phyloP scores from a whole-genome alignment of 2,329 filamentous ascomycete species.

The Claviceps sp. region DNA sequence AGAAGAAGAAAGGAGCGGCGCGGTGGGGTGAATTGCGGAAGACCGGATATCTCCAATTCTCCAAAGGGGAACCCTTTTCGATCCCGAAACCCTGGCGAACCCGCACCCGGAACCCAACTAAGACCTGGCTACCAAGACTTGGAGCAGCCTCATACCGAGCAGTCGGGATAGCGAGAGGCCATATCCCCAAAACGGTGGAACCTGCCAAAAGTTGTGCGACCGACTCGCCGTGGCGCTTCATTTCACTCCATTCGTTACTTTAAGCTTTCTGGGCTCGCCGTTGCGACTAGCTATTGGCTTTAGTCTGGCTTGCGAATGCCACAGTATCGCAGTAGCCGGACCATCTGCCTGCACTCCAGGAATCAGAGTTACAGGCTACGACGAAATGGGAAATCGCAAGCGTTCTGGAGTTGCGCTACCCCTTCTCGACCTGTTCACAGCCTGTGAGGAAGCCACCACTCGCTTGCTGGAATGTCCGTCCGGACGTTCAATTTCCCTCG shows the following conservation, averaged over 20 bases:
- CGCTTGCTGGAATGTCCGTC: no score
- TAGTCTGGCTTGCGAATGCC: neutral
- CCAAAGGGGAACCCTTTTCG: neutral
- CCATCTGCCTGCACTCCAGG: neutral
- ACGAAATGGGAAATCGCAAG: neutral
- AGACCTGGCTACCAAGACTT: no score
- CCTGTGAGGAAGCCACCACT: no score
- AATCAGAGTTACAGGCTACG: neutral
- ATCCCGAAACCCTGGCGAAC: no score
- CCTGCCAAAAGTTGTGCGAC: neutral
- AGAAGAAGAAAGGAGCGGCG: neutral
- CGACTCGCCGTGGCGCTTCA: neutral
- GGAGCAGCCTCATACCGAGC: neutral
- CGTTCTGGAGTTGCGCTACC: neutral
- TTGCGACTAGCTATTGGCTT: neutral
- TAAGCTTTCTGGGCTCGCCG: neutral
- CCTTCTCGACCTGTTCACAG: no score
- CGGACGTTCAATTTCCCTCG: no score
- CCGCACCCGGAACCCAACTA: no score
- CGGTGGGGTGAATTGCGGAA: neutral
- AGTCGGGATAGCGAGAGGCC: neutral
- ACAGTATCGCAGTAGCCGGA: neutral
- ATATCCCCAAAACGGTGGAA: neutral
- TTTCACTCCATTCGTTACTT: neutral
- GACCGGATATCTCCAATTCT: neutral